Evolutionary conservation across 1,139 yeast genomes (phyloP).

Genomic region (Candida buenavistaensis): DNA sequence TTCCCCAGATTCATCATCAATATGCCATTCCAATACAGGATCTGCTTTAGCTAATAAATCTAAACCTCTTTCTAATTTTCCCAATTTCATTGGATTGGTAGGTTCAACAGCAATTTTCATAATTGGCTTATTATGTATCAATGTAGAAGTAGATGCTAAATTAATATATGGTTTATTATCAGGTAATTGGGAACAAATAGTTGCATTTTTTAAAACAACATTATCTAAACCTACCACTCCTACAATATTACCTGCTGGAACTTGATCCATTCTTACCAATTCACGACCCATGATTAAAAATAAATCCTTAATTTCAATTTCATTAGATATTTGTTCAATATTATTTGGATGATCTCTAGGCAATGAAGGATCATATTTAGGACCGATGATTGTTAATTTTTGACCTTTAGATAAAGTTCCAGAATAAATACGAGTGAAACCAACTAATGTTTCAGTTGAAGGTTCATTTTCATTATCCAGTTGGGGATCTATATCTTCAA

Average conservation of each 20-base stretch:
- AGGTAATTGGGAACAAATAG: conserved; percentile 54
- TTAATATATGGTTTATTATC: conserved; percentile 61
- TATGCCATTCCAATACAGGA: conserved; percentile 85
- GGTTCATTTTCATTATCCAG: conserved; percentile 48
- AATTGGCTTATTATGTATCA: conserved; percentile 75
- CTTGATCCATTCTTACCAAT: conserved; percentile 69
- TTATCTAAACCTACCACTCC: conserved; percentile 93
- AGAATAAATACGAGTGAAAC: conserved; percentile 85
- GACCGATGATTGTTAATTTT: conserved; percentile 73
- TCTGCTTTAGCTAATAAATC: conserved; percentile 82
- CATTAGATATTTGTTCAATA: conserved; percentile 44
- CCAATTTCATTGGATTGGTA: conserved; percentile 77
- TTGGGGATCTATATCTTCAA: conserved; percentile 35
- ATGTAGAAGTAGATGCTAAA: conserved; percentile 60
- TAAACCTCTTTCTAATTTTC: conserved; percentile 74
- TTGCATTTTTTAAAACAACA: conserved; percentile 81
- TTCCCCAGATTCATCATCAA: conserved; percentile 85
- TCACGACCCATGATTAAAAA: conserved; percentile 93
- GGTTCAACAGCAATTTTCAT: conserved; percentile 95
- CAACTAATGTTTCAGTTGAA: conserved; percentile 66
- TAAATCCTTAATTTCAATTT: conserved; percentile 59
- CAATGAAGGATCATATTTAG: conserved; percentile 74
- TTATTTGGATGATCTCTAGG: conserved; percentile 51
- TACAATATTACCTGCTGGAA: conserved; percentile 94
- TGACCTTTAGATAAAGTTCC: conserved; percentile 81